Percentiles rank a stretch among this genome's conserved stretches.
Evolutionary conservation across 805 yeast genomes (phyloP).

Genomic region (Brettanomyces custersianus): DNA sequence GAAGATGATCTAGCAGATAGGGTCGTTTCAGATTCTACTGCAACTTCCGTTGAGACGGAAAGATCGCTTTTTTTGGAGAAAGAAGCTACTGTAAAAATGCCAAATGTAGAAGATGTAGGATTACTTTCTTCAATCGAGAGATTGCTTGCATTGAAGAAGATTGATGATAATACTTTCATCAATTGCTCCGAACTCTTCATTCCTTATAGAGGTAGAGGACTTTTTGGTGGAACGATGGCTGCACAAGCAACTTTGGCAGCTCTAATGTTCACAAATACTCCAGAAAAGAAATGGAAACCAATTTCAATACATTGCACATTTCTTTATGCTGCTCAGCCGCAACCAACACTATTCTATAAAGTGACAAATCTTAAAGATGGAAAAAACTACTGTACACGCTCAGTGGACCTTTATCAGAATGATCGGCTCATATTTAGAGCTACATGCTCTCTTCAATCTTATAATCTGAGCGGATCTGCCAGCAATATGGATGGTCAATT

Average conservation of each 20-base stretch:
- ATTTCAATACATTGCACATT: slow-evolving; percentile 58
- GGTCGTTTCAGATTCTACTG: too few species aligned
- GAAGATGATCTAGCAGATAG: too few species aligned
- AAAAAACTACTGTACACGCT: slow-evolving; percentile 40
- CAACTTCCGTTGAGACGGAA: too few species aligned
- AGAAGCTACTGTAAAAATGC: too few species aligned
- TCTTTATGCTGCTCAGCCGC: slow-evolving; percentile 42
- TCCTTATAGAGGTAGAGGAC: slow-evolving; percentile 51
- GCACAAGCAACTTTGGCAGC: slow-evolving; percentile 61
- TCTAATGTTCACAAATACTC: slow-evolving; percentile 36
- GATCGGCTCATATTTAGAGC: slow-evolving; percentile 43
- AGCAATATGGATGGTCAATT: slow-evolving; percentile 22
- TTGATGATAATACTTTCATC: slow-evolving; percentile 15
- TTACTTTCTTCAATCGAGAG: slow-evolving; percentile 12
- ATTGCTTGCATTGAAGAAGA: slow-evolving; percentile 15
- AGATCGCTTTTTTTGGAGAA: too few species aligned
- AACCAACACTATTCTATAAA: slow-evolving; percentile 38
- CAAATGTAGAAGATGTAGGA: too few species aligned
- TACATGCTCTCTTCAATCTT: slow-evolving; percentile 36
- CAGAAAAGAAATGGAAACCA: slow-evolving; percentile 34
- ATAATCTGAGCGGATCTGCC: slow-evolving; percentile 24
- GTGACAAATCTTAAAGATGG: slow-evolving; percentile 48
- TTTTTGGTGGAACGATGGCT: slow-evolving; percentile 63
- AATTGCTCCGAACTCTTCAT: slow-evolving; percentile 24
- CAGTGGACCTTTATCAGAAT: slow-evolving; percentile 47